Percentiles rank a stretch among this genome's conserved stretches.
These are phyloP conservation scores for Vanderwaltozyma polyspora DNA, from an alignment of 805 yeast species.

Conservation along the genomic window DNA sequence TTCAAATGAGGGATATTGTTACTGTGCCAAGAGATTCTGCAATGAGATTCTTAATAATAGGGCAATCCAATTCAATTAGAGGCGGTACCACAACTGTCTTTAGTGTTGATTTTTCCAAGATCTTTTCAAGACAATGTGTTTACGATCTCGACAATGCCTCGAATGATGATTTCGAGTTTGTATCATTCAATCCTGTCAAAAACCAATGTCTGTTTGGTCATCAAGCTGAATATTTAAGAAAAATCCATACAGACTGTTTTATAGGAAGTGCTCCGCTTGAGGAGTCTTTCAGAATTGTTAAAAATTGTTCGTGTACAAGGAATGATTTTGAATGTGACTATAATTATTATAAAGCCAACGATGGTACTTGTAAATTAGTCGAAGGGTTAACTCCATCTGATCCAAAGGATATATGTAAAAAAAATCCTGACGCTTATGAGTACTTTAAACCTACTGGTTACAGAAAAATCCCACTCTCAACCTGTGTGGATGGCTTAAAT, in stretches of 20 bases:
- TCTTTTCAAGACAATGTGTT: slow-evolving; percentile 44
- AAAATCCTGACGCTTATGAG: slow-evolving; percentile 44
- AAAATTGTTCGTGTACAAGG: slow-evolving; percentile 76
- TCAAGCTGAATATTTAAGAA: slow-evolving; percentile 46
- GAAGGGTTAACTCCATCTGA: slow-evolving; percentile 60
- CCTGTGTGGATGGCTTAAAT: slow-evolving; percentile 72
- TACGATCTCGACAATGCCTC: slow-evolving; percentile 35
- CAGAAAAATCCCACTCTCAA: slow-evolving; percentile 71
- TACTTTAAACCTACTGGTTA: slow-evolving; percentile 89
- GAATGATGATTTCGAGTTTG: slow-evolving; percentile 49
- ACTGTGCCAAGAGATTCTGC: slow-evolving; percentile 92
- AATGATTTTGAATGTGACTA: slow-evolving; percentile 90
- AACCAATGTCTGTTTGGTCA: slow-evolving; percentile 63
- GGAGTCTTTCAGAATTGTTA: slow-evolving; percentile 42
- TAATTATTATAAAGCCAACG: slow-evolving; percentile 57
- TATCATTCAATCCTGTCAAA: slow-evolving; percentile 47
- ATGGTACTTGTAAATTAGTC: slow-evolving; percentile 82
- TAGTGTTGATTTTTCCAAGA: slow-evolving; percentile 46
- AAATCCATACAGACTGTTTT: slow-evolving; percentile 49
- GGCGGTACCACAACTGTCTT: slow-evolving; percentile 38
- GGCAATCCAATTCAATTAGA: slow-evolving; percentile 33
- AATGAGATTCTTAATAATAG: slow-evolving; percentile 60
- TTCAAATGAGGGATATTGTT: slow-evolving; percentile 58
- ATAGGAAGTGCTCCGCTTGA: slow-evolving; percentile 52
- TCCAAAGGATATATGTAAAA: slow-evolving; percentile 46